phyloP scores from a whole-genome alignment of 371 early-diverging fungal genomes.

The Mortierella sp. region DNA sequence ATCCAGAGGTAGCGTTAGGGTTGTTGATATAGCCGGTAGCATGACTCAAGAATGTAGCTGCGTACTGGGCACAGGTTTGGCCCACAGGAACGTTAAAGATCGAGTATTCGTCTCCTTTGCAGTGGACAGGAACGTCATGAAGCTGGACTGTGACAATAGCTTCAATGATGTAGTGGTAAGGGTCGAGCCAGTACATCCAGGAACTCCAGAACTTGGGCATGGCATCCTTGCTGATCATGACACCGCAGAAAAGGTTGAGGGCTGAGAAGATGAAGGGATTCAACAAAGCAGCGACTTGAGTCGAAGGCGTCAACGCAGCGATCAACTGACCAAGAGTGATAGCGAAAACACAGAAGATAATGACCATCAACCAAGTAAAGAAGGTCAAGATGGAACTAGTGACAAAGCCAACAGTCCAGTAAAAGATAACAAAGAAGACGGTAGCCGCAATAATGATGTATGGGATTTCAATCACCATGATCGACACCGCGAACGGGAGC shows the following conservation, averaged over 20 bases:
- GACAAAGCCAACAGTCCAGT: slow-evolving; percentile 79
- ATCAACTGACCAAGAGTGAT: slow-evolving; percentile 79
- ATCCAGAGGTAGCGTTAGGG: slow-evolving; percentile 59
- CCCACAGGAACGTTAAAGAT: slow-evolving; percentile 66
- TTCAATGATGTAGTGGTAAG: slow-evolving; percentile 81
- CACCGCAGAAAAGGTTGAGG: slow-evolving; percentile 78
- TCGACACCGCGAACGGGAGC: slow-evolving; percentile 69
- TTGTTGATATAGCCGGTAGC: slow-evolving; percentile 71
- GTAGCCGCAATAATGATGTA: slow-evolving; percentile 65
- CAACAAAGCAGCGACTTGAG: slow-evolving; percentile 70
- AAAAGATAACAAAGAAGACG: slow-evolving; percentile 70
- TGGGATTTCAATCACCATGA: slow-evolving; percentile 71
- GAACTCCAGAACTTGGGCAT: slow-evolving; percentile 83
- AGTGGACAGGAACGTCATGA: slow-evolving; percentile 61
- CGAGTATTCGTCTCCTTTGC: slow-evolving; percentile 60
- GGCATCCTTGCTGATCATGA: slow-evolving; percentile 68
- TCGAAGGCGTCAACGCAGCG: slow-evolving; percentile 70
- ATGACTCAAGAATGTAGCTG: slow-evolving; percentile 59
- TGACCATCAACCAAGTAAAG: slow-evolving; percentile 71
- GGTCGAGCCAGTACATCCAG: slow-evolving; percentile 86
- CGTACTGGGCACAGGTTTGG: slow-evolving; percentile 71
- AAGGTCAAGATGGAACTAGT: slow-evolving; percentile 60
- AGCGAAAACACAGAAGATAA: slow-evolving; percentile 71
- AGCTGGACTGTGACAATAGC: slow-evolving; percentile 80
- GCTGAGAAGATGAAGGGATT: slow-evolving; percentile 80